Evolutionary conservation across 305 asterid genomes (phyloP).

Genomic region (Solanum chacoense): DNA sequence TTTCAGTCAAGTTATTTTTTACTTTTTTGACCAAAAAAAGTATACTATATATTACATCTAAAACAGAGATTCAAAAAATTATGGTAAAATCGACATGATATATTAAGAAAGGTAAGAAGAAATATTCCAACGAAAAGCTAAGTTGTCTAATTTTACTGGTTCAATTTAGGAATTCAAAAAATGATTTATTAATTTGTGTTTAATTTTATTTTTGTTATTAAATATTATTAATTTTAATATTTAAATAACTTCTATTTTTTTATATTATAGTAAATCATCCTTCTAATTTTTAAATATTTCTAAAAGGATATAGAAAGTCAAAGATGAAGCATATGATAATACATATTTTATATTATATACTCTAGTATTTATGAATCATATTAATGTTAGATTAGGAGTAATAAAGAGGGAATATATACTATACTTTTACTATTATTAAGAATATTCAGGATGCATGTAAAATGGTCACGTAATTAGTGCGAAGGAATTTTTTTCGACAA

Average conservation of each 20-base stretch:
- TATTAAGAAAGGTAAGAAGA: background rate
- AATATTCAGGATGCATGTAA: background rate
- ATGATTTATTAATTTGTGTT: background rate
- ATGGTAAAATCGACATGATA: background rate
- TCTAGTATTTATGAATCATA: background rate
- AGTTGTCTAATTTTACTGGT: background rate
- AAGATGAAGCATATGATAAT: background rate
- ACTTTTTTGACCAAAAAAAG: no score
- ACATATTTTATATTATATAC: no score
- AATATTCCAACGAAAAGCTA: background rate
- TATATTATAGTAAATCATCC: no score
- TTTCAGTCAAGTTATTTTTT: background rate
- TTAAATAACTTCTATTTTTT: no score
- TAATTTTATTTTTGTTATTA: no score
- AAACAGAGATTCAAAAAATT: background rate
- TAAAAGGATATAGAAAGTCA: background rate
- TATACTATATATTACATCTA: background rate
- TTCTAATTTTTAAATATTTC: no score
- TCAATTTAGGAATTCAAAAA: background rate
- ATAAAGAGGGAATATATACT: background rate
- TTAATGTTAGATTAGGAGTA: background rate
- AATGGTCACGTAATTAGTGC: background rate
- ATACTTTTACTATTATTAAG: no score
- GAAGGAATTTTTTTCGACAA: background rate
- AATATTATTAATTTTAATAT: no score